phyloP scores from a whole-genome alignment of 352 stramenopile genomes.

The Pythium dissimile region DNA sequence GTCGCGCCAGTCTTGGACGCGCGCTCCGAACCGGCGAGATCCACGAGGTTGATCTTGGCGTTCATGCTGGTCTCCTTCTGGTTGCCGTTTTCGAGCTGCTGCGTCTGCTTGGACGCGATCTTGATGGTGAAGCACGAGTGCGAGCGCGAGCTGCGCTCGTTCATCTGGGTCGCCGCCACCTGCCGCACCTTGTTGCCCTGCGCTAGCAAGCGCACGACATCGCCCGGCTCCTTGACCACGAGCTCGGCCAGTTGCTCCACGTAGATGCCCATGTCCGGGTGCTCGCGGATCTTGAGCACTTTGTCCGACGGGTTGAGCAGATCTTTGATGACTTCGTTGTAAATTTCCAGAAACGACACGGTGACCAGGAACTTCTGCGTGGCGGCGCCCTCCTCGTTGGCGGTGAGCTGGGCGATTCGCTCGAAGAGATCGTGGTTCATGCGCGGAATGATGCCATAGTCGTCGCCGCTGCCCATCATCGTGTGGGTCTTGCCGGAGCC shows the following conservation, averaged over 20 bases:
- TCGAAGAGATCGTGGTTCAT: slow-evolving; percentile 88
- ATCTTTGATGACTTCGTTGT: slow-evolving; percentile 94
- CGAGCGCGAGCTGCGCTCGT: slow-evolving; percentile 84
- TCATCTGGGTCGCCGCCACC: slow-evolving; percentile 91
- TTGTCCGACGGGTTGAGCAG: slow-evolving; percentile 91
- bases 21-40: slow-evolving; percentile 88
- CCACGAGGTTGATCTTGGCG: slow-evolving; percentile 91
- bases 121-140: slow-evolving; percentile 93
- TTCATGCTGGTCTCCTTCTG: slow-evolving; percentile 80
- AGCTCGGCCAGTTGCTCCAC: slow-evolving; percentile 88
- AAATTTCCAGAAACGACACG: slow-evolving; percentile 94
- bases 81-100: slow-evolving; percentile 39
- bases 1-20: slow-evolving; percentile 87
- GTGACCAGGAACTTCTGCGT: slow-evolving; percentile 82
- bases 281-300: slow-evolving; percentile 90
- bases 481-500: slow-evolving; percentile 65
- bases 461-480: slow-evolving; percentile 62
- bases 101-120: slow-evolving; percentile 76
- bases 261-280: slow-evolving; percentile 92
- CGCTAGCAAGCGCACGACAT: slow-evolving; percentile 81
- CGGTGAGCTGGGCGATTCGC: slow-evolving; percentile 32
- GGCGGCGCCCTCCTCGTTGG: slow-evolving; percentile 21
- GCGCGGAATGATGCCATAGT: slow-evolving; percentile 85
- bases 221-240: slow-evolving; percentile 72
- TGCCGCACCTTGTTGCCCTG: slow-evolving; percentile 88